Base-by-base conservation (phyloP, 2,329 filamentous ascomycete species). In the Aspergillus novofumigatus region DNA sequence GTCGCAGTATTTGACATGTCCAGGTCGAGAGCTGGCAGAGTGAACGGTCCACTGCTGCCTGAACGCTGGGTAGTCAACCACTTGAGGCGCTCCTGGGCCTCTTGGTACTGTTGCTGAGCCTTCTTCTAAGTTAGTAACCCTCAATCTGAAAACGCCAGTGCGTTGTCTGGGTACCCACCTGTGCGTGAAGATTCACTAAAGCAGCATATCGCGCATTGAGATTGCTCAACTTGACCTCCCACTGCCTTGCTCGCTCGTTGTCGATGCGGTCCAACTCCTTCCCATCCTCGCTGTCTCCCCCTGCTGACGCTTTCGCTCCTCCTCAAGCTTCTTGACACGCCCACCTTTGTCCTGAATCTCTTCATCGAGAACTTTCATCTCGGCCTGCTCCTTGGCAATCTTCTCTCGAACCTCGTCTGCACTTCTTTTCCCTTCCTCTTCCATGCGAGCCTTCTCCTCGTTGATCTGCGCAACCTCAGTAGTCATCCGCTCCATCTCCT, bases 271-370 rank as follows among this genome's bases (percentile, higher is more conserved):
- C 77, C 66, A 81, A 75, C 54, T 82, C 77, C 56, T 77, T 76
- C 51, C 79, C 78, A 63, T 83, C 78, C 49, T 81, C 78, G 25
- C 71, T 80, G 53, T 79, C 77, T 23, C 73, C 75, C n/a, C 74
- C 20, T 79, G 76, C 41, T 76, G 68, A 41, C 77, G 77, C 65
- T 83, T 80, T 58, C 81, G 72, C 68, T 85, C 80, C 57, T 84
- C 81, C 66, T 88, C 84, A 6, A 87, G 73, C 41, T 80, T 77
- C 72, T 87, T 86, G 70, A 87, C 82, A 50, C 84, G 80, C 3
- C 77, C 78, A 25, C 82, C 83, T 62, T 83, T 86, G 61, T 85
- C 80, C 59, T 82, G 81, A 50, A 87, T 83, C 53, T 83, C 81
- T 45, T 87, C 85, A 56, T 88, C 85, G 42, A 87, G 74, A 6